A percentile compares a stretch with the other conserved stretches of the same genome.
Evolutionary conservation across 208 protist species (phyloP).

Genomic region (Angomonas ambiguus): DNA sequence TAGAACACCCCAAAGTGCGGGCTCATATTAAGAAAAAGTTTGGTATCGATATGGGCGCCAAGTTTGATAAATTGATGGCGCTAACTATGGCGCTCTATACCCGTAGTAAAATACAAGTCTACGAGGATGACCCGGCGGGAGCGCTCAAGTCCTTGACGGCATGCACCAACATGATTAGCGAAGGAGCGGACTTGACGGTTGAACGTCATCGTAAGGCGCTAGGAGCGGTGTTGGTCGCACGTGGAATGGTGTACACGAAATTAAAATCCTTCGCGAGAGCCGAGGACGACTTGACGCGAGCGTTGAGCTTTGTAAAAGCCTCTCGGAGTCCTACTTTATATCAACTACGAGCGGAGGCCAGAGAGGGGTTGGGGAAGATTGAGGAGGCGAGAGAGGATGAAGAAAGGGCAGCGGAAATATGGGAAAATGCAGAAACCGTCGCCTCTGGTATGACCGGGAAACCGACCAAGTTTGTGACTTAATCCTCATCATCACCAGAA

Average conservation of each 20-base stretch:
- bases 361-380: conserved; percentile 74
- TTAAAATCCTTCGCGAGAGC: conserved; percentile 74
- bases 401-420: conserved; percentile 79
- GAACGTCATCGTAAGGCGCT: conserved; percentile 77
- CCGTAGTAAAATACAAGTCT: conserved; percentile 84
- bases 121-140: conserved; percentile 82
- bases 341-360: conserved; percentile 82
- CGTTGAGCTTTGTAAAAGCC: conserved; percentile 72
- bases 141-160: conserved; percentile 83
- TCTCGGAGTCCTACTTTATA: conserved; percentile 73
- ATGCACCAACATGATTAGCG: conserved; percentile 62
- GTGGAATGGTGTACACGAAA: conserved; percentile 84
- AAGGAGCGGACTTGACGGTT: conserved; percentile 57
- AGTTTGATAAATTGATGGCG: conserved; percentile 87
- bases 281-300: conserved; percentile 80
- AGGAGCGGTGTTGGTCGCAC: conserved; percentile 70
- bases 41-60: conserved; percentile 72
- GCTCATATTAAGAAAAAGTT: conserved; percentile 87
- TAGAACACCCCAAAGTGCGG: conserved; percentile 87
- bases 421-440: conserved; percentile 84
- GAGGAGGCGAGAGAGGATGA: conserved; percentile 82
- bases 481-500: too few relatives aligned
- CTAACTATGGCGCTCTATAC: conserved; percentile 87
- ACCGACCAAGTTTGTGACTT: conserved; percentile 81
- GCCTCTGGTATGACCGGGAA: conserved; percentile 62